These are phyloP conservation scores for Cucumis cinereus DNA, from an alignment of 306 rosid species.

Conservation along the genomic window DNA sequence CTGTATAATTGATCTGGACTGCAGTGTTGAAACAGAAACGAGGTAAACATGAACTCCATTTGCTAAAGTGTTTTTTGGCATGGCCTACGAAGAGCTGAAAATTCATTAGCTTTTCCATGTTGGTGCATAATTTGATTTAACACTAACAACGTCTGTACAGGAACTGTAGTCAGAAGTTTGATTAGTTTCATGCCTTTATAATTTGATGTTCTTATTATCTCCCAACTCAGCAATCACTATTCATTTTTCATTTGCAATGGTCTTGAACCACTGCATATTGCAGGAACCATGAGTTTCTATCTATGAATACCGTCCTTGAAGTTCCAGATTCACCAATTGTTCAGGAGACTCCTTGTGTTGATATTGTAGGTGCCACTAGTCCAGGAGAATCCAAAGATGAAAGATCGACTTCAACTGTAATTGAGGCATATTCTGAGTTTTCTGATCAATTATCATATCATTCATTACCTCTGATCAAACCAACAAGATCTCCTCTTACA, in stretches of 20 bases:
- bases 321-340: slow-evolving; percentile 40
- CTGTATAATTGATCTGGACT: slow-evolving; percentile 25
- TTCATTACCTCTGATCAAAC: slow-evolving; percentile 14
- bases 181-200: neutral
- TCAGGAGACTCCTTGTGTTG: slow-evolving; percentile 39
- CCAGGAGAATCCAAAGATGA: slow-evolving; percentile 34
- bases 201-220: neutral
- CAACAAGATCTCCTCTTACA: slow-evolving; percentile 24
- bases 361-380: slow-evolving; percentile 24
- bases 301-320: slow-evolving; percentile 21
- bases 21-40: slow-evolving; percentile 30
- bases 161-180: neutral
- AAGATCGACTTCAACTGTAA: slow-evolving; percentile 27
- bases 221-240: neutral
- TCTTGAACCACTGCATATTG: slow-evolving; percentile 15
- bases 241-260: neutral
- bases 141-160: neutral
- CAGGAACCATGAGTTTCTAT: slow-evolving; percentile 39
- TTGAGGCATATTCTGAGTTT: slow-evolving; percentile 39
- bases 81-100: neutral
- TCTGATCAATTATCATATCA: slow-evolving; percentile 20
- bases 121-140: neutral
- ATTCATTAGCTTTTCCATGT: neutral
- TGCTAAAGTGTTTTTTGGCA: neutral
- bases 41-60: slow-evolving; percentile 29